A percentile compares a stretch with the other conserved stretches of the same genome.
Conservation (phyloP, 2,329 filamentous ascomycete genomes). For the Basipetospora chlamydospora region DNA sequence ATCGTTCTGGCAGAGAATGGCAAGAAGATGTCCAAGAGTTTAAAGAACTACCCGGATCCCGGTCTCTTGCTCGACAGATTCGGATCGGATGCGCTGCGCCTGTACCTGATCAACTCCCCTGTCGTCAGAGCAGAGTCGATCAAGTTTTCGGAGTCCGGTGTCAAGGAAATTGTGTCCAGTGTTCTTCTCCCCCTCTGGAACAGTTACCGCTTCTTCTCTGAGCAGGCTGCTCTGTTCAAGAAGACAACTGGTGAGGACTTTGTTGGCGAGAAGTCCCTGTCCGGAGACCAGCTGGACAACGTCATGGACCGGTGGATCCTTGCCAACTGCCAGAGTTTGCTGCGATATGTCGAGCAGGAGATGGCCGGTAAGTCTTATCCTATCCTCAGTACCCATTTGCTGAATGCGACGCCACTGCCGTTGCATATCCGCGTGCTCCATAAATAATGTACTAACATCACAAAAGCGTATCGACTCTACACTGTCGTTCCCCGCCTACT, state of each 20-base stretch:
- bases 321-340: conserved; percentile 77
- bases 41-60: conserved; percentile 15
- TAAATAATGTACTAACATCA: too few species aligned
- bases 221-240: conserved; percentile 12
- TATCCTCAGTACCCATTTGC: too few species aligned
- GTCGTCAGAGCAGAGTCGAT: conserved; percentile 14
- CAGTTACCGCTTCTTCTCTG: conserved; percentile 14
- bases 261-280: conserved; percentile 7
- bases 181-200: conserved; percentile 15
- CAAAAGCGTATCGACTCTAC: conserved; percentile 52
- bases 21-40: conserved; percentile 16
- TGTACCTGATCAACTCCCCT: conserved; percentile 16
- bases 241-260: conserved; percentile 11
- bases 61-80: conserved; percentile 11
- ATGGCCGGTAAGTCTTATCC: conserved; percentile 52
- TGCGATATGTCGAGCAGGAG: conserved; percentile 84
- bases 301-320: conserved; percentile 96
- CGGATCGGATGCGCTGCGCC: conserved; percentile 14
- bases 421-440: too few species aligned
- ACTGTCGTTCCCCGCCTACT: conserved; percentile 71
- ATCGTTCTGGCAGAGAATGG: conserved; percentile 15
- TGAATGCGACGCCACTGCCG: too few species aligned
- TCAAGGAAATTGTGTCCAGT: conserved; percentile 13
- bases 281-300: conserved; percentile 11
- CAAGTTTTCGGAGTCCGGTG: conserved; percentile 13